phyloP scores from a whole-genome alignment of 2,329 filamentous ascomycete species.

The Paraconiothyrium sp. region DNA sequence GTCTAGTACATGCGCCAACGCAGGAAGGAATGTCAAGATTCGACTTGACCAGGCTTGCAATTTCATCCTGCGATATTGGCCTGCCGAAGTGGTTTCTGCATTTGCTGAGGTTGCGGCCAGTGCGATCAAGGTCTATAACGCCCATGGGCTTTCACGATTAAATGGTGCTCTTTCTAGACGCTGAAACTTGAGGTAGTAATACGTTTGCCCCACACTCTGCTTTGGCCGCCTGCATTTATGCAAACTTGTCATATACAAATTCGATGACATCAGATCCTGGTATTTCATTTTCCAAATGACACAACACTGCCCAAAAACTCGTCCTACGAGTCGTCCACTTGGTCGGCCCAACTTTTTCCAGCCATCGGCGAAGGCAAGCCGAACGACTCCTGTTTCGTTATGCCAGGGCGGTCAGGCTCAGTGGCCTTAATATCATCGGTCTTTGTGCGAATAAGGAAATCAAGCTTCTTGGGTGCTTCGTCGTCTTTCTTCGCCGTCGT shows the following conservation, averaged over 20 bases:
- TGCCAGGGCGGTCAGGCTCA: constrained; percentile 32
- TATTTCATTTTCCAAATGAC: not conserved
- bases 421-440: constrained; percentile 24
- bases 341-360: constrained; percentile 57
- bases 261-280: not conserved
- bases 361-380: constrained; percentile 43
- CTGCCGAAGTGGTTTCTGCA: too few relatives aligned
- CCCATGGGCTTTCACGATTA: too few relatives aligned
- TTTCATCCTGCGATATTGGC: too few relatives aligned
- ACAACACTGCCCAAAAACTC: not conserved
- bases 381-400: constrained; percentile 46
- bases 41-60: too few relatives aligned
- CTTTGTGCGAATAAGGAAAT: constrained; percentile 42
- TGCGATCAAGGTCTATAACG: too few relatives aligned
- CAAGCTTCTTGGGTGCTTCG: constrained; percentile 36
- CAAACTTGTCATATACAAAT: not conserved
- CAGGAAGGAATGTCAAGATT: too few relatives aligned
- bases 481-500: constrained; percentile 13
- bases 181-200: not conserved
- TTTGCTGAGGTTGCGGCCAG: too few relatives aligned
- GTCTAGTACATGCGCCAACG: too few relatives aligned
- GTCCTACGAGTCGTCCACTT: constrained; percentile 44
- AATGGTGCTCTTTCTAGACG: too few relatives aligned
- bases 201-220: not conserved
- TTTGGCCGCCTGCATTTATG: not conserved